Base-by-base conservation (phyloP, 78 protist species). In the Tieghemostelium lacteum region DNA sequence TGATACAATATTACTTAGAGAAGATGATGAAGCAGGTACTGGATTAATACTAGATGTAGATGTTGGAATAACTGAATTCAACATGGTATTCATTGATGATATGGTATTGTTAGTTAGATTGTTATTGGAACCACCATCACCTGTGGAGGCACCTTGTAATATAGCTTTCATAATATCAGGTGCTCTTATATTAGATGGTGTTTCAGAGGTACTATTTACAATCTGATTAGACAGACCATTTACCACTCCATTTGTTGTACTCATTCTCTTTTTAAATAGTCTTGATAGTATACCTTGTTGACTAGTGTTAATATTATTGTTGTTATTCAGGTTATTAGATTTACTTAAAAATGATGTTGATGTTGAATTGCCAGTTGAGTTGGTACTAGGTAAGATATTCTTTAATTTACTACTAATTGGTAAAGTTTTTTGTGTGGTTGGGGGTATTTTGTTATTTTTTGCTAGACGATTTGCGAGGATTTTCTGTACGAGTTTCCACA, bases 101-200 rank as follows among this genome's bases (percentile, higher is more conserved):
- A 80, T 31, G n/a, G 76, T 34, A 57, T 80, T 80, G 52, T 64
- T 80, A 24, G 88, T 66, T 22, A 75, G 19, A 33, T 75, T 75
- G 29, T 63, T 36, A 49, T 63, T 63, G 20, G 50, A 20, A 39
- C 88, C 88, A 17, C 88, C 88, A 39, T 80, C 76, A 37, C 88
- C 88, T 3, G 88, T 80, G 7, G 50, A 54, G 19, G 63, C 88
- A 67, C 88, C 88, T 55, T 66, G 65, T 8, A 67, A 37, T 5
- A 80, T 66, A 29, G 88, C 88, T 29, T 80, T 80, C 2, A 80
- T 76, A 55, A 80, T 67, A 57, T 80, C 88, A 10, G 88, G 88
- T 36, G 88, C 88, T 29, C 88, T 60, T 22, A 80, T 29, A 22
- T 52, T 22, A 57, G 17, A 5, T 57, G 63, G 17, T 57, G 63